Evolutionary conservation across 2,329 filamentous ascomycete genomes (phyloP).

Genomic region (Hypomyces perniciosus): DNA sequence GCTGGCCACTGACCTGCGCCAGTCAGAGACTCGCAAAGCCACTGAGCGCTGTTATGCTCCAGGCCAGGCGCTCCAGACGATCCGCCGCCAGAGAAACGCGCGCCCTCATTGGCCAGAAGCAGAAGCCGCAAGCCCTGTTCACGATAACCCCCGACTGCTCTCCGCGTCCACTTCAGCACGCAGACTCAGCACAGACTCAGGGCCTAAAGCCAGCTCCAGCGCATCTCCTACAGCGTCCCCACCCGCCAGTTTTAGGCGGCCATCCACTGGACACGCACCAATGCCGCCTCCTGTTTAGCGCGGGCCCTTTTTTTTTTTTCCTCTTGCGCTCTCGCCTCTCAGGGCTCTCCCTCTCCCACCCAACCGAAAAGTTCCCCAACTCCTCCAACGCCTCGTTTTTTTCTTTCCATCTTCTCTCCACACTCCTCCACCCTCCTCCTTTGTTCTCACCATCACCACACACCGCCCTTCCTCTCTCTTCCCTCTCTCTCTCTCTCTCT

Average conservation of each 20-base stretch:
- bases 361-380: slow-evolving; percentile 10
- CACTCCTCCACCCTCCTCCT: slow-evolving; percentile 22
- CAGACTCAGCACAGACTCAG: background rate
- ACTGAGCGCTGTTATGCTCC: background rate
- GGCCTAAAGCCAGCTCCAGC: slow-evolving; percentile 1
- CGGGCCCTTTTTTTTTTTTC: background rate
- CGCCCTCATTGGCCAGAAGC: too few species aligned
- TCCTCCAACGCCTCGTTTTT: slow-evolving; percentile 15
- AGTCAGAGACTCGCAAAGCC: slow-evolving; percentile 1
- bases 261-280: background rate
- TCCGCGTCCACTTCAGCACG: too few species aligned
- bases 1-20: slow-evolving; percentile 1
- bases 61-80: background rate
- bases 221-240: slow-evolving; percentile 5
- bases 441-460: slow-evolving; percentile 20
- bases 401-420: slow-evolving; percentile 23
- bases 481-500: slow-evolving; percentile 18
- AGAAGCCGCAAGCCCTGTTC: too few species aligned
- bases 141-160: too few species aligned
- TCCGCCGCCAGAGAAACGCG: background rate
- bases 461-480: slow-evolving; percentile 26
- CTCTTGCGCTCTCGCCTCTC: slow-evolving; percentile 1
- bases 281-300: slow-evolving; percentile 13
- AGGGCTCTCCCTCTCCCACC: slow-evolving; percentile 19
- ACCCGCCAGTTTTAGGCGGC: slow-evolving; percentile 8